Percentiles rank a stretch among this genome's conserved stretches.
phyloP scores from a whole-genome alignment of 1,284 basidiomycete genomes.

The Austropuccinia psidii region DNA sequence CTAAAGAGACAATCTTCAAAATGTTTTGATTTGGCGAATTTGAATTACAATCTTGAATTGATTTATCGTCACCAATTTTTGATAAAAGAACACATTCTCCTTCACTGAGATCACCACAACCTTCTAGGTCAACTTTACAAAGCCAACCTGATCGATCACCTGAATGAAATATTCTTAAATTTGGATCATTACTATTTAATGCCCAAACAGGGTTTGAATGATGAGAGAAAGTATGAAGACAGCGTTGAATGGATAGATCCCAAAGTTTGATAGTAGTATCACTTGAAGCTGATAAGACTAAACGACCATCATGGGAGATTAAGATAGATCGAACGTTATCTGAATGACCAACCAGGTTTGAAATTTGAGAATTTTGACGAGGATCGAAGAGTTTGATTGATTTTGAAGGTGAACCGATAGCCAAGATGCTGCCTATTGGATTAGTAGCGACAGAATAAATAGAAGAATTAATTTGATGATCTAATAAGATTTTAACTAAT shows the following conservation, averaged over 20 bases:
- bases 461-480: conserved; percentile 43
- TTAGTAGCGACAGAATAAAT: conserved; percentile 51
- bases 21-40: conserved; percentile 60
- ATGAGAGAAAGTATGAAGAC: conserved; percentile 90
- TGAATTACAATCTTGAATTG: conserved; percentile 20
- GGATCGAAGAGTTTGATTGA: conserved; percentile 91
- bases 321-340: conserved; percentile 88
- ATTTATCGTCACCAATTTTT: conserved; percentile 52
- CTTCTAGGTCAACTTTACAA: conserved; percentile 80
- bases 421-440: conserved; percentile 69
- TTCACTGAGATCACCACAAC: conserved; percentile 68
- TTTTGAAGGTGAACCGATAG: conserved; percentile 81
- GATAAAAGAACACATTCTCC: conserved; percentile 81
- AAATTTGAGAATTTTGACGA: conserved; percentile 55
- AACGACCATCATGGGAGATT: conserved; percentile 78
- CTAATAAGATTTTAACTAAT: conserved; percentile 65
- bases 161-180: conserved; percentile 87
- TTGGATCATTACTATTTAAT: conserved; percentile 74
- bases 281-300: conserved; percentile 77
- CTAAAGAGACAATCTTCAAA: conserved; percentile 72
- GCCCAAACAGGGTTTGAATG: conserved; percentile 96
- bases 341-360: conserved; percentile 84
- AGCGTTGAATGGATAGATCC: conserved; percentile 81
- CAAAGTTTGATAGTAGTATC: conserved; percentile 71
- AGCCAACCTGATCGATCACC: conserved; percentile 85